Percentiles rank a stretch among this genome's conserved stretches.
Evolutionary conservation across 495 filamentous ascomycete species (phyloP).

Genomic region (Talaromyces thailandensis): DNA sequence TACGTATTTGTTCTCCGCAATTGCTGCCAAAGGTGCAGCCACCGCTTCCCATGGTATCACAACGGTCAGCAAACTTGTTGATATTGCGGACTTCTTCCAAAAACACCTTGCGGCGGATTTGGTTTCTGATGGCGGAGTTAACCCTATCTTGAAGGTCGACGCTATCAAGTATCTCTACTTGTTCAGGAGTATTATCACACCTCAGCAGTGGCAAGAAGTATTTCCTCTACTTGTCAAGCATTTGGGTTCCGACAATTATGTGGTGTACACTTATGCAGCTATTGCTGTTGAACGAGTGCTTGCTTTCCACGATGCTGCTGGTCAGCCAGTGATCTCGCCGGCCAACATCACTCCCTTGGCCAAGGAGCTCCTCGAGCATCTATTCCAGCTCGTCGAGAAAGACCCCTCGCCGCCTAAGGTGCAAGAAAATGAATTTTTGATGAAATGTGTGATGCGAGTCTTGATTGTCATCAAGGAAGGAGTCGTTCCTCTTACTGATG

Average conservation of each 20-base stretch:
- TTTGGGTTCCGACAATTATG: conserved; percentile 76
- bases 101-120: conserved; percentile 81
- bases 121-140: conserved; percentile 49
- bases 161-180: conserved; percentile 95
- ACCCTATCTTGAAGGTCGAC: conserved; percentile 90
- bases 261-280: conserved; percentile 93
- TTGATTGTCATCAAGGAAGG: conserved; percentile 84
- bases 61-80: conserved; percentile 72
- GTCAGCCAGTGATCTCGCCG: conserved; percentile 65
- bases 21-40: conserved; percentile 81
- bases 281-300: conserved; percentile 88
- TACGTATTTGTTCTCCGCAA: conserved; percentile 86
- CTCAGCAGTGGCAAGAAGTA: conserved; percentile 77
- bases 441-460: conserved; percentile 96
- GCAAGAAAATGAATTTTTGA: conserved; percentile 97
- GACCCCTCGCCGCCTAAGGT: conserved; percentile 79
- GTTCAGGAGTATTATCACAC: conserved; percentile 84
- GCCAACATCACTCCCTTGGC: conserved; percentile 66
- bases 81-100: conserved; percentile 89
- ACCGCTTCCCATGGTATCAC: conserved; percentile 82
- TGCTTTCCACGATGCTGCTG: conserved; percentile 62
- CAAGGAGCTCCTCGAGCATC: conserved; percentile 77
- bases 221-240: conserved; percentile 88
- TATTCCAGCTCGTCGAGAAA: conserved; percentile 84
- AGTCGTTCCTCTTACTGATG: conserved; percentile 58